Evolutionary conservation across 345 rosid genomes (phyloP).

Genomic region (Lenwebbia sp.): DNA sequence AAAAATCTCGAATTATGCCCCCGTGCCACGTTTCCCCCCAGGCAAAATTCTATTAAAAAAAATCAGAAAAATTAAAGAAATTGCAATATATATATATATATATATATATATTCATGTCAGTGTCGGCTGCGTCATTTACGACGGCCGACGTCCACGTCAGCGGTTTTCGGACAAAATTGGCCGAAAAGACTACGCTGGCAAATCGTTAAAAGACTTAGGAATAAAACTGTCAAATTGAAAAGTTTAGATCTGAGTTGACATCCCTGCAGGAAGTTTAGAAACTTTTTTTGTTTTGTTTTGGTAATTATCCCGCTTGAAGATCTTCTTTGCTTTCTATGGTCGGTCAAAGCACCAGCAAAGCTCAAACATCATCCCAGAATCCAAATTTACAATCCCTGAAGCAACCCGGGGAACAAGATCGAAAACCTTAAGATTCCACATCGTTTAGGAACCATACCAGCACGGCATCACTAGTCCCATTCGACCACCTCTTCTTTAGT

Average conservation of each 20-base stretch:
- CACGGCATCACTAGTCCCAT: neutral
- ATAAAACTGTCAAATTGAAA: neutral
- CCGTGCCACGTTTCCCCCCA: too few relatives aligned
- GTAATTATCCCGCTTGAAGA: neutral
- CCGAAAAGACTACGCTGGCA: rapidly evolving
- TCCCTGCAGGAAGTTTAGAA: rapidly evolving
- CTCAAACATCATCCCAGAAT: neutral
- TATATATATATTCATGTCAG: too few relatives aligned
- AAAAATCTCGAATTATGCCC: neutral
- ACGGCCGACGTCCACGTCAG: rapidly evolving
- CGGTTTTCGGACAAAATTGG: rapidly evolving
- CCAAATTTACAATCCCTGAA: neutral
- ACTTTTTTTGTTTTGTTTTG: too few relatives aligned
- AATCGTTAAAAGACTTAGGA: rapidly evolving
- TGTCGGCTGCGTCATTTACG: too few relatives aligned
- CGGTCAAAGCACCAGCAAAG: neutral
- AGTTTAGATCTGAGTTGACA: rapidly evolving
- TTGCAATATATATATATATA: too few relatives aligned
- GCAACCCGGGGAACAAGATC: neutral
- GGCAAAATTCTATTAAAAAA: neutral
- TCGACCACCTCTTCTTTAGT: neutral
- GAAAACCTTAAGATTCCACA: neutral
- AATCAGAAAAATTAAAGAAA: neutral
- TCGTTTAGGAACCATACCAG: neutral
- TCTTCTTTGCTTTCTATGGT: neutral